A percentile compares a stretch with the other conserved stretches of the same genome.
Conservation (phyloP, 495 filamentous ascomycete genomes). For the Ramalina intermedia region DNA sequence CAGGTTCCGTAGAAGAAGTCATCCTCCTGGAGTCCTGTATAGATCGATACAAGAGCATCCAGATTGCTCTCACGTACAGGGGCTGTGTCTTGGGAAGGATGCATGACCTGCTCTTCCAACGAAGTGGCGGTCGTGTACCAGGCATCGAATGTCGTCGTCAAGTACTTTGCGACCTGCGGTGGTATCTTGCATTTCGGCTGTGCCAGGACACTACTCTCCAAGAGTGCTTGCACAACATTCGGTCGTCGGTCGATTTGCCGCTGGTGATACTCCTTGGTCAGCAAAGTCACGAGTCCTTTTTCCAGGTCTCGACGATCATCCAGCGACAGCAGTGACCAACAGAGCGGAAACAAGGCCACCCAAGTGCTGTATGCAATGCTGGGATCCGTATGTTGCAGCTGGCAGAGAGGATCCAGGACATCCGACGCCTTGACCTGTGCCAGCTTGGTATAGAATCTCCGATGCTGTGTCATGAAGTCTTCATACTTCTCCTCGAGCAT, state of each 20-base stretch:
- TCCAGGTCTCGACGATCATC: constrained; percentile 88
- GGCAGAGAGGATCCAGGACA: constrained; percentile 77
- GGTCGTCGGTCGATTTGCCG: constrained; percentile 86
- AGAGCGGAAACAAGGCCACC: constrained; percentile 80
- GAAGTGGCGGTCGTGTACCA: constrained; percentile 85
- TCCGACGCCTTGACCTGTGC: constrained; percentile 75
- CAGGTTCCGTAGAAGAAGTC: constrained; percentile 97
- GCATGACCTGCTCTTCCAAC: constrained; percentile 71
- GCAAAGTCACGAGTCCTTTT: constrained; percentile 67
- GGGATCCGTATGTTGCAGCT: constrained; percentile 81
- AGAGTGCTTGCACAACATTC: constrained; percentile 81
- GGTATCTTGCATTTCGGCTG: constrained; percentile 81
- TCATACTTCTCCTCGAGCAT: constrained; percentile 77
- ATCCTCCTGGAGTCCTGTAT: constrained; percentile 77
- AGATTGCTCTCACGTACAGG: constrained; percentile 82
- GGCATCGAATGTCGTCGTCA: constrained; percentile 78
- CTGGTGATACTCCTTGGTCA: constrained; percentile 90
- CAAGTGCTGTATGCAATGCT: constrained; percentile 74
- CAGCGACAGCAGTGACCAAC: constrained; percentile 73
- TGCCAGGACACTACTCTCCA: constrained; percentile 69
- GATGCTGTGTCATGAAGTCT: constrained; percentile 58
- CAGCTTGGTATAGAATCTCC: constrained; percentile 67
- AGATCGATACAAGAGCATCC: constrained; percentile 84
- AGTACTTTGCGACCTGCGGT: constrained; percentile 87
- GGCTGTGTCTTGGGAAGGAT: constrained; percentile 68